Evolutionary conservation across 2,329 filamentous ascomycete species (phyloP).

Genomic region (Chaetomiaceae sp.): DNA sequence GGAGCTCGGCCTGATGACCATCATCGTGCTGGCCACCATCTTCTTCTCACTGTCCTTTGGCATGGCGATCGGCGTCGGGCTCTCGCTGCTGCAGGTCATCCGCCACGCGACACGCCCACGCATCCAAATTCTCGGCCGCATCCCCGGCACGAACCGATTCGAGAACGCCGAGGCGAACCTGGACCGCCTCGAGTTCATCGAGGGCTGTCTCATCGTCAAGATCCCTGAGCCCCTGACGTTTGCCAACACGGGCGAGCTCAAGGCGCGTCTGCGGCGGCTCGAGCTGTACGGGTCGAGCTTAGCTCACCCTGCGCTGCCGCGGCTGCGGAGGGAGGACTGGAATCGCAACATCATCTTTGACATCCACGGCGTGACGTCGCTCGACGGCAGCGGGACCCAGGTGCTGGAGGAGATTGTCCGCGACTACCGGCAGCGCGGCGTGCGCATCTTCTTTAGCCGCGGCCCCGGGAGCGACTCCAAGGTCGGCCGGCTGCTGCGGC

Average conservation of each 20-base stretch:
- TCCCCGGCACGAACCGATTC: constrained; percentile 34
- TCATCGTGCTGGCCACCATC: constrained; percentile 88
- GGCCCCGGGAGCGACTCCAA: constrained; percentile 45
- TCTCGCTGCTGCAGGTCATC: constrained; percentile 86
- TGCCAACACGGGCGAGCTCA: constrained; percentile 91
- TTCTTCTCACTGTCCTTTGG: constrained; percentile 93
- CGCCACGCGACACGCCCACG: constrained; percentile 85
- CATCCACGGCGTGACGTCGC: constrained; percentile 91
- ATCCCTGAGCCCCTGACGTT: constrained; percentile 96
- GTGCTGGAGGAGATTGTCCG: constrained; percentile 86
- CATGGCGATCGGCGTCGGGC: constrained; percentile 87
- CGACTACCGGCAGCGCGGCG: constrained; percentile 70
- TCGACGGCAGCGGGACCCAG: constrained; percentile 91
- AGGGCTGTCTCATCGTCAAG: constrained; percentile 92
- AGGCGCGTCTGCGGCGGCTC: constrained; percentile 73
- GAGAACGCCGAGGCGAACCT: constrained; percentile 48
- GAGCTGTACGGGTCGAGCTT: constrained; percentile 84
- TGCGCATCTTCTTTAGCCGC: constrained; percentile 69
- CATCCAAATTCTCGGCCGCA: constrained; percentile 89
- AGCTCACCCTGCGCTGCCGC: constrained; percentile 82
- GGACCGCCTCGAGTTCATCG: constrained; percentile 77
- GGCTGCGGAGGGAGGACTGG: constrained; percentile 69
- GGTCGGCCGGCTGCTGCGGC: constrained; percentile 69
- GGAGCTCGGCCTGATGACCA: constrained; percentile 79
- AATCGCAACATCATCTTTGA: constrained; percentile 96